phyloP scores from a whole-genome alignment of 768 basidiomycete species.

The Termitomyces sp. region DNA sequence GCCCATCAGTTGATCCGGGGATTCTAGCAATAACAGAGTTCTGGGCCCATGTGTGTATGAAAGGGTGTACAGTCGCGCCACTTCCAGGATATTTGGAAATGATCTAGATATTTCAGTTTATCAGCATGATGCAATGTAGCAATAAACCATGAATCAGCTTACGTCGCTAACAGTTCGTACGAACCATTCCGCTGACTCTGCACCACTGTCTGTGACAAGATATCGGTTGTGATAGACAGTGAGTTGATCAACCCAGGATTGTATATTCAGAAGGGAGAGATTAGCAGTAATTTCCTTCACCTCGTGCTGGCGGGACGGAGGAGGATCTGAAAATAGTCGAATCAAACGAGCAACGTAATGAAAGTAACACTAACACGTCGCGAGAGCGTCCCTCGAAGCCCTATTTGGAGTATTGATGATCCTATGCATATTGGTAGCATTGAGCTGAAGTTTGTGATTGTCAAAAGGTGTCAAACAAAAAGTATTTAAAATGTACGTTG shows the following conservation, averaged over 20 bases:
- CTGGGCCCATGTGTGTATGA: conserved; percentile 14
- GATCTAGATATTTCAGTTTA: conserved; percentile 10
- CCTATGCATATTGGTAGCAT: conserved; percentile 1
- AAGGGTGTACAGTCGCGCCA: conserved; percentile 17
- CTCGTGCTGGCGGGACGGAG: conserved; percentile 20
- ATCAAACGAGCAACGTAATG: neutral
- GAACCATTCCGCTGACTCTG: conserved; percentile 27
- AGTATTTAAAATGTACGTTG: conserved; percentile 16
- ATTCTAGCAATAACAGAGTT: conserved; percentile 18
- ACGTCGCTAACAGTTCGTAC: conserved; percentile 21
- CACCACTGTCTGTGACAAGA: conserved; percentile 26
- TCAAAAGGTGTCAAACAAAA: neutral
- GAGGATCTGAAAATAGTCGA: conserved; percentile 12
- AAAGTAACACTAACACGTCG: neutral
- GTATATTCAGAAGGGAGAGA: conserved; percentile 22
- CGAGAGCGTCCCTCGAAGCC: neutral
- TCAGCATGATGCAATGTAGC: neutral
- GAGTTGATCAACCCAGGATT: conserved; percentile 24
- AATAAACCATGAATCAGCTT: neutral
- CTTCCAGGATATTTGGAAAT: conserved; percentile 17
- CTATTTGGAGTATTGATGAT: neutral
- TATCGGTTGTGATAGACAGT: conserved; percentile 32
- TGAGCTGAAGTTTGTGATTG: neutral
- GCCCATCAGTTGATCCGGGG: conserved; percentile 13
- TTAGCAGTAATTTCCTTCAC: conserved; percentile 18